Conservation (phyloP, 805 yeast species). For the Candida hispaniensis region DNA sequence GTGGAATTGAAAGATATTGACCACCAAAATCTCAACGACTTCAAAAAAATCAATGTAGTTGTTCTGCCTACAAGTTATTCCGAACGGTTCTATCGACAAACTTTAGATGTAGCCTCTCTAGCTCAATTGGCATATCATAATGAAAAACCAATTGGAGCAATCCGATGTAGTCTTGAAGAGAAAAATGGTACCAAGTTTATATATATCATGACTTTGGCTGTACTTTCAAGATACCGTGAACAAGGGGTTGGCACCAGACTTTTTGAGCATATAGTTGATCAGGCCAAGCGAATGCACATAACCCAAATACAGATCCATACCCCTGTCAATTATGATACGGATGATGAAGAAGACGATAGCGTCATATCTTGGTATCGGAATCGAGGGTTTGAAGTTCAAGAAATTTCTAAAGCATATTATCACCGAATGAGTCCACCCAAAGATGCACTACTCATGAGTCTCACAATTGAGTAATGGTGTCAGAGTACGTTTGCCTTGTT, state of each 20-base stretch:
- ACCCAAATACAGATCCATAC: slow-evolving; percentile 47
- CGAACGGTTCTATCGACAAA: slow-evolving; percentile 42
- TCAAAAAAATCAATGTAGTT: slow-evolving; percentile 45
- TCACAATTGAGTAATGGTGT: not conserved
- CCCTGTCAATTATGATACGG: too few species aligned
- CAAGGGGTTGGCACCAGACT: slow-evolving; percentile 53
- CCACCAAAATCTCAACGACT: slow-evolving; percentile 50
- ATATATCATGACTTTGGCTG: slow-evolving; percentile 58
- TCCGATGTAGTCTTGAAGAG: slow-evolving; percentile 41
- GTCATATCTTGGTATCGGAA: slow-evolving; percentile 43
- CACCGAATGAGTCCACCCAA: slow-evolving; percentile 34
- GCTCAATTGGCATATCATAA: slow-evolving; percentile 53
- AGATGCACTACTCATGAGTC: slow-evolving; percentile 36
- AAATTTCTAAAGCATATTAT: slow-evolving; percentile 38
- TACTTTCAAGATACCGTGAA: slow-evolving; percentile 50
- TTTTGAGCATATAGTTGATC: slow-evolving; percentile 44
- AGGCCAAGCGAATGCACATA: slow-evolving; percentile 44
- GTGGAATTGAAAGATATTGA: too few species aligned
- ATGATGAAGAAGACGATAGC: slow-evolving; percentile 32
- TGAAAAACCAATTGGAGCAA: slow-evolving; percentile 73
- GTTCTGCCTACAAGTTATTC: slow-evolving; percentile 44
- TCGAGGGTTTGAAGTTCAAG: slow-evolving; percentile 38
- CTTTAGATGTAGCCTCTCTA: slow-evolving; percentile 40
- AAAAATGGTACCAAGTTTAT: slow-evolving; percentile 43
- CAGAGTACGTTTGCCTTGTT: too few species aligned